Base-by-base conservation (phyloP, 2,329 filamentous ascomycete species). In the Aspergillus arachidicola region DNA sequence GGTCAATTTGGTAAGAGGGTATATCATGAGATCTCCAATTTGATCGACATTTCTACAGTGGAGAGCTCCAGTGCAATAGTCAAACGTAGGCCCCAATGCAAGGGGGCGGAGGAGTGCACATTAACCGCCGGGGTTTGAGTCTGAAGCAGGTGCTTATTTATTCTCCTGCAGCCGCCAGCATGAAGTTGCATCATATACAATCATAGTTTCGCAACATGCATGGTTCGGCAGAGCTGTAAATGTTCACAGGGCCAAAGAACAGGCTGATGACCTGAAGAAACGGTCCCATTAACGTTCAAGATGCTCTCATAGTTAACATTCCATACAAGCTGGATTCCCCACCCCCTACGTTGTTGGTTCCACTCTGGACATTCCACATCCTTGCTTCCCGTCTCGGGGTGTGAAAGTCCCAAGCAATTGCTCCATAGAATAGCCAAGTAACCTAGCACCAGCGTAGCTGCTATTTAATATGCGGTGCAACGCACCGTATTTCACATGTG, bases 401-500 rank as follows among this genome's bases (percentile, higher is more conserved):
- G 51, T 41, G 32, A n/a, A 55, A 23, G 30, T 26, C 32, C 30
- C 30, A 26, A 38, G 32, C 10, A 26, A 38, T 38, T 23, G 32
- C 32, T 41, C 19, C 32, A 38, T 55, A 14, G 9, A 16, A 26
- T 41, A 41, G 16, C 38, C 16, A 41, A 41, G 38, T 41, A n/a
- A 55, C 51, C 51, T 19, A 38, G 26, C n/a, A 55, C 51, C 51
- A 36, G 34, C 34, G 51, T 55, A 55, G 51, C 12, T 38, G 21
- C 51, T 55, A 55, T 55, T 36, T 55, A 55, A 55, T 55, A 55
- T 55, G 51, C 32, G 14, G 51, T 26, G 32, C 34, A 55, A 55
- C 32, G 32, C 32, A 23, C 51, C 51, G 51, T n/a, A 55, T 55
- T 55, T 55, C 51, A 55, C 51, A 55, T 55, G 51, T 38, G 32